Evolutionary conservation across 805 yeast genomes (phyloP).

Genomic region (Metschnikowia dekortorum): DNA sequence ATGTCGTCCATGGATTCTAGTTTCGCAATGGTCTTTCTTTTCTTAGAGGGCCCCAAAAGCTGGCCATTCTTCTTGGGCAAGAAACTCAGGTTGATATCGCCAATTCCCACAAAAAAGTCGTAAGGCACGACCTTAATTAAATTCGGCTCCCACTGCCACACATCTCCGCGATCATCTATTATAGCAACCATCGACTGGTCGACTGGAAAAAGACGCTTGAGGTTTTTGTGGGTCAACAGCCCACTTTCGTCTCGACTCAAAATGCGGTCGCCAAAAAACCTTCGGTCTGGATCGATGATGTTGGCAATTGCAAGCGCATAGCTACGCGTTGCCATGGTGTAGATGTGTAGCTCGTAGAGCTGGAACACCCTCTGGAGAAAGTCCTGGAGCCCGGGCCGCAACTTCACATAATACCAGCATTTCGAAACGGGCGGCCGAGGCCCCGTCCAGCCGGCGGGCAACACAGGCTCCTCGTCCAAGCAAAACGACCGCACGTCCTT

Average conservation of each 20-base stretch:
- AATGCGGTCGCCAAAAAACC: constrained; percentile 85
- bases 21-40: constrained; percentile 52
- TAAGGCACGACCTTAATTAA: constrained; percentile 90
- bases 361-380: constrained; percentile 63
- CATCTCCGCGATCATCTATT: constrained; percentile 97
- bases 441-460: constrained; percentile 57
- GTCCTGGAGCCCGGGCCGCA: constrained; percentile 79
- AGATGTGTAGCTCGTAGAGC: constrained; percentile 84
- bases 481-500: constrained; percentile 76
- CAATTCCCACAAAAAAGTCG: constrained; percentile 94
- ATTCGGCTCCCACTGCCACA: constrained; percentile 96
- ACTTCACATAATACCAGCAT: constrained; percentile 89
- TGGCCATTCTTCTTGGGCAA: constrained; percentile 72
- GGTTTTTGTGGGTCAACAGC: constrained; percentile 79
- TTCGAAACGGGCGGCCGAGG: constrained; percentile 54
- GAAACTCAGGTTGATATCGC: constrained; percentile 92
- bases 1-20: constrained; percentile 41
- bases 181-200: constrained; percentile 95
- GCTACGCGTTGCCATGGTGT: constrained; percentile 96
- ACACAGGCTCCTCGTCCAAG: constrained; percentile 67
- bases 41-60: constrained; percentile 57
- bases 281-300: constrained; percentile 86
- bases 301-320: constrained; percentile 88
- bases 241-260: constrained; percentile 94
- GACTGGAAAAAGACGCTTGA: constrained; percentile 87